A percentile compares a stretch with the other conserved stretches of the same genome.
Evolutionary conservation across 176 grass and related monocot species (phyloP).

Genomic region (Urochloa ruziziensis): DNA sequence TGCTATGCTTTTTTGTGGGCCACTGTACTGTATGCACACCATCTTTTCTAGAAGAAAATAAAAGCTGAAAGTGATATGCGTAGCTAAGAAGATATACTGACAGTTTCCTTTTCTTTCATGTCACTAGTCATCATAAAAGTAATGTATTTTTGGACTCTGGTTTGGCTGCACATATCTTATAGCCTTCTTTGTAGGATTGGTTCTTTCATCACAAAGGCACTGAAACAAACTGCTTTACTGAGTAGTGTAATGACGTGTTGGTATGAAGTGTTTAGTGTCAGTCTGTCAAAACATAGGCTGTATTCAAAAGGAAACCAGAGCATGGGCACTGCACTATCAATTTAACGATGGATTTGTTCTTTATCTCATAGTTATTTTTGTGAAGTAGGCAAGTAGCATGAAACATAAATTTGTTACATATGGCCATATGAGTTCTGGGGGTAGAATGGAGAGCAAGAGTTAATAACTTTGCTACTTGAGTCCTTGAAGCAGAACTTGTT

Average conservation of each 20-base stretch:
- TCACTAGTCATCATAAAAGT: neutral
- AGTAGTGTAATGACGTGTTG: slow-evolving; percentile 15
- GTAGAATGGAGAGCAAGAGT: neutral
- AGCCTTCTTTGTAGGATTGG: neutral
- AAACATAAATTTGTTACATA: neutral
- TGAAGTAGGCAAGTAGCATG: neutral
- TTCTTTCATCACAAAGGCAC: slow-evolving; percentile 4
- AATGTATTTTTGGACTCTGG: neutral
- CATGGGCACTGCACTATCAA: neutral
- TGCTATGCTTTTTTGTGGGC: neutral
- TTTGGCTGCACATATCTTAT: neutral
- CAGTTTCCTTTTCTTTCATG: neutral
- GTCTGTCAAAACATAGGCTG: neutral
- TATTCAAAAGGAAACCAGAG: neutral
- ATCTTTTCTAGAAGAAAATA: slow-evolving; percentile 30
- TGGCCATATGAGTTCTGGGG: neutral
- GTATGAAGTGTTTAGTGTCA: slow-evolving; percentile 8
- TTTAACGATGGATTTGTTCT: neutral
- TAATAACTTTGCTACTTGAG: neutral
- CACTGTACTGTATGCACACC: neutral
- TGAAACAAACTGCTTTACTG: neutral
- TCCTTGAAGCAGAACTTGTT: neutral
- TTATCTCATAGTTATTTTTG: neutral
- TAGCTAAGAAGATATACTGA: neutral
- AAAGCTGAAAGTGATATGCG: slow-evolving; percentile 29